Evolutionary conservation across 1,284 basidiomycete genomes (phyloP), one percentile per base, ranked within the genome.

Genomic region (Cryptococcus sp.): DNA sequence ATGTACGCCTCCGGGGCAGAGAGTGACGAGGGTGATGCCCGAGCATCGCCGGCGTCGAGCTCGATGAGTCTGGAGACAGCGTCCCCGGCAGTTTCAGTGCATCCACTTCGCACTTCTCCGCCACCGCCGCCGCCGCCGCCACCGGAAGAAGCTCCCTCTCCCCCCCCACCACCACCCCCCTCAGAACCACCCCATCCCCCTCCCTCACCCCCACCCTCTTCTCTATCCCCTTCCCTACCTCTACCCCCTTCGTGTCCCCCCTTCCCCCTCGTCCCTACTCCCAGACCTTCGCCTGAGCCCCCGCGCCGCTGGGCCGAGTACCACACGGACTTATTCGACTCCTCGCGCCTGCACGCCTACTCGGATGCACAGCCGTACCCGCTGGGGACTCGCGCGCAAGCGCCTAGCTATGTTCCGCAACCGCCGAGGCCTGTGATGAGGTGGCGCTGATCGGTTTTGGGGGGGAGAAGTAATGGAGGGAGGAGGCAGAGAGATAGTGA

Each of bases 311-410:
- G 66, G 66, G 67, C 56, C 8, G 36, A 53, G 12, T 69, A 65
- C 55, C 36, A 61, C 8, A 67, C 65, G 3, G 61, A 62, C 36
- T 37, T 62, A 12, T 69, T 67, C 51, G 57, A 61, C 54, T 69
- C 66, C 4, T 50, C 56, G 12, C 61, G 59, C 8, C 46, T 69
- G 28, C 28, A 5, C 28, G 28, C 4, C 28, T 33, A 33, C 9
- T 33, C 28, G 28, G 28, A 33, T 9, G 28, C 28, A 33, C 28
- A 9, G 28, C 28, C 28, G 4, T 33, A 33, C 28, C 28, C 28
- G 5, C 28, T 33, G 28, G 28, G 28, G 28, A 33, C 28, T 33
- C 28, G 28, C 28, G 28, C 28, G 28, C 28, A 33, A 33, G 28
- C 9, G 28, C 28, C 4, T 33, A 33, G 28, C 28, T 33, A 33